A percentile compares a stretch with the other conserved stretches of the same genome.
These are phyloP conservation scores for Fusarium irregulare DNA, from an alignment of 2,329 filamentous ascomycete genomes.

Conservation along the genomic window DNA sequence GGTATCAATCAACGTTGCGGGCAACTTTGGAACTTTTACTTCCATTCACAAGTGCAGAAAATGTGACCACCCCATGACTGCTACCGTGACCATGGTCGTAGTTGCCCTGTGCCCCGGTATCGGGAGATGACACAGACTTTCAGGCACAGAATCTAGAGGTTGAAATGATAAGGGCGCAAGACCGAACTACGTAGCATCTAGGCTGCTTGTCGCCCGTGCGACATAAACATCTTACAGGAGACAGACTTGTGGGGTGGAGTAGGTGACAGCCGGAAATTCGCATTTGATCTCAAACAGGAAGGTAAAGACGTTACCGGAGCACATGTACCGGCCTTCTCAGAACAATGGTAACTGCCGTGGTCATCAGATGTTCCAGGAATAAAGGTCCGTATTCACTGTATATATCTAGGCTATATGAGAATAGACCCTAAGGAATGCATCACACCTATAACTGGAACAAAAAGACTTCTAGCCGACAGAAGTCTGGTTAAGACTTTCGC, in stretches of 20 bases:
- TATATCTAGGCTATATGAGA: rapidly evolving
- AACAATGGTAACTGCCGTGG: not conserved
- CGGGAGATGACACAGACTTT: rapidly evolving
- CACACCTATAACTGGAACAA: rapidly evolving
- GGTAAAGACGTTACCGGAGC: not conserved
- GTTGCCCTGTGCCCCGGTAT: not conserved
- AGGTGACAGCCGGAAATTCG: not conserved
- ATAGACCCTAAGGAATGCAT: not conserved
- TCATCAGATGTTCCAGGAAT: too few species aligned
- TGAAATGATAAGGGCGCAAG: not conserved
- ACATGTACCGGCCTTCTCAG: not conserved
- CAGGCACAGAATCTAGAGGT: rapidly evolving
- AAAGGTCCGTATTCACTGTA: not conserved
- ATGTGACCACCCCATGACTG: too few species aligned
- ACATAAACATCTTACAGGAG: rapidly evolving
- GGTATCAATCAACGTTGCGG: too few species aligned
- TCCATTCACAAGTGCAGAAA: not conserved
- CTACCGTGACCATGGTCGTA: too few species aligned
- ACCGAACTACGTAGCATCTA: not conserved
- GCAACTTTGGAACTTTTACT: rapidly evolving
- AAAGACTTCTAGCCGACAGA: not conserved
- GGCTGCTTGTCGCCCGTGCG: not conserved
- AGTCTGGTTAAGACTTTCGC: not conserved
- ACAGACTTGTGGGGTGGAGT: not conserved
- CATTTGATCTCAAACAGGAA: not conserved